These are phyloP conservation scores for Phytophthora multivora DNA, from an alignment of 352 stramenopile species.

Conservation along the genomic window DNA sequence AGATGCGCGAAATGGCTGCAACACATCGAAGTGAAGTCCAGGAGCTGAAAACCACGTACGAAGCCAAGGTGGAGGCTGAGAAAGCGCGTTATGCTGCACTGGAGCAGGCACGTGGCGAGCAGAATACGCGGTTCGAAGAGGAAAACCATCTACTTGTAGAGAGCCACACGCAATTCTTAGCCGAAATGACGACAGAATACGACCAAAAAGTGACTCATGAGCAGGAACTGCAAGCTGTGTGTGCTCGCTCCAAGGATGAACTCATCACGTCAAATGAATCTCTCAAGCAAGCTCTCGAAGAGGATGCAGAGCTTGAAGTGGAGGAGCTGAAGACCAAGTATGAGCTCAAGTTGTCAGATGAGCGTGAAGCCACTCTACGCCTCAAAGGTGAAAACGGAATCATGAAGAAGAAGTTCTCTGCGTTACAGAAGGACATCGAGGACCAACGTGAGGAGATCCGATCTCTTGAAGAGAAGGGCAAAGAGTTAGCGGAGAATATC, in stretches of 20 bases:
- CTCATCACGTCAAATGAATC: slow-evolving; percentile 90
- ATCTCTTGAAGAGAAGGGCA: slow-evolving; percentile 90
- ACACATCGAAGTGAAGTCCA: slow-evolving; percentile 90
- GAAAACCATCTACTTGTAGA: slow-evolving; percentile 82
- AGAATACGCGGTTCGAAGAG: slow-evolving; percentile 76
- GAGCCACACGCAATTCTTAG: slow-evolving; percentile 85
- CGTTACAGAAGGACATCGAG: slow-evolving; percentile 94
- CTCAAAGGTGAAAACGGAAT: slow-evolving; percentile 97
- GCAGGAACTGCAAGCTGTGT: slow-evolving; percentile 72
- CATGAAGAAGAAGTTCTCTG: slow-evolving; percentile 97
- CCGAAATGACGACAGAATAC: slow-evolving; percentile 93
- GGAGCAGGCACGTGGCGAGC: slow-evolving; percentile 70
- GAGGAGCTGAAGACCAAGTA: slow-evolving; percentile 93
- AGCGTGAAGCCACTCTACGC: slow-evolving; percentile 90
- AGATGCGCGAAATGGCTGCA: slow-evolving; percentile 90
- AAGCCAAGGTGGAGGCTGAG: slow-evolving; percentile 91
- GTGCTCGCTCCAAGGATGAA: slow-evolving; percentile 62
- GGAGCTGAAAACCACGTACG: slow-evolving; percentile 91
- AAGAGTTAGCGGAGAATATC: slow-evolving; percentile 93
- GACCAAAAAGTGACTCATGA: slow-evolving; percentile 90
- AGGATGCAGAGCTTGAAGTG: slow-evolving; percentile 94
- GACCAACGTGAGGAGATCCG: slow-evolving; percentile 95
- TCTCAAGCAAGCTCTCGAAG: slow-evolving; percentile 91
- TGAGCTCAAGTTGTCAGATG: slow-evolving; percentile 89
- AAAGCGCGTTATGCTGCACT: slow-evolving; percentile 90